Evolutionary conservation across 768 basidiomycete genomes (phyloP).

Genomic region (Mrakia hoshinonis): DNA sequence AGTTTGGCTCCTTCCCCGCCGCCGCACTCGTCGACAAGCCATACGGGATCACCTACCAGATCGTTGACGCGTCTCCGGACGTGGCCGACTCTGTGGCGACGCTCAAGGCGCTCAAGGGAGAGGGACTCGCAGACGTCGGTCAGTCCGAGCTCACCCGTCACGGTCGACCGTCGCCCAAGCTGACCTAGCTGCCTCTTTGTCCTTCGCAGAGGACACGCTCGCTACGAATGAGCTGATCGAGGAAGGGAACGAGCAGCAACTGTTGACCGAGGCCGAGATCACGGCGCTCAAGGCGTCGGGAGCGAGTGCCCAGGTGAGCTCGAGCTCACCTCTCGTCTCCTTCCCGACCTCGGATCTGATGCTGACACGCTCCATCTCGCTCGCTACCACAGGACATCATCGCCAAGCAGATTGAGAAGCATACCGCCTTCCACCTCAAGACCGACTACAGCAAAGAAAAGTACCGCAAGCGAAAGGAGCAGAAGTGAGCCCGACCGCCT

Average conservation of each 20-base stretch:
- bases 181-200: background rate
- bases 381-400: conserved; percentile 73
- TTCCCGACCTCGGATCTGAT: background rate
- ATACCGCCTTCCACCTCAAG: conserved; percentile 83
- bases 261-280: conserved; percentile 75
- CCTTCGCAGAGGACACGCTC: conserved; percentile 72
- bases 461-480: conserved; percentile 91
- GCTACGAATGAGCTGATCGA: conserved; percentile 95
- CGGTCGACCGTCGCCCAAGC: background rate
- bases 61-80: conserved; percentile 40
- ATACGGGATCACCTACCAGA: conserved; percentile 84
- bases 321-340: conserved; percentile 33
- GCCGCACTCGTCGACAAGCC: conserved; percentile 70
- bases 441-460: conserved; percentile 99
- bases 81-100: conserved; percentile 1
- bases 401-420: conserved; percentile 82
- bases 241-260: conserved; percentile 69
- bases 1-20: conserved; percentile 72
- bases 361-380: background rate
- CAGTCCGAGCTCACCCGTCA: conserved; percentile 3
- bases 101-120: conserved; percentile 19
- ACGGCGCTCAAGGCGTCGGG: conserved; percentile 72
- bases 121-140: conserved; percentile 27
- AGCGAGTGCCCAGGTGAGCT: conserved; percentile 58
- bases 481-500: conserved; percentile 56